These are phyloP conservation scores for Spinacia oleracea DNA, from an alignment of 179 eudicot genomes.

Conservation along the genomic window DNA sequence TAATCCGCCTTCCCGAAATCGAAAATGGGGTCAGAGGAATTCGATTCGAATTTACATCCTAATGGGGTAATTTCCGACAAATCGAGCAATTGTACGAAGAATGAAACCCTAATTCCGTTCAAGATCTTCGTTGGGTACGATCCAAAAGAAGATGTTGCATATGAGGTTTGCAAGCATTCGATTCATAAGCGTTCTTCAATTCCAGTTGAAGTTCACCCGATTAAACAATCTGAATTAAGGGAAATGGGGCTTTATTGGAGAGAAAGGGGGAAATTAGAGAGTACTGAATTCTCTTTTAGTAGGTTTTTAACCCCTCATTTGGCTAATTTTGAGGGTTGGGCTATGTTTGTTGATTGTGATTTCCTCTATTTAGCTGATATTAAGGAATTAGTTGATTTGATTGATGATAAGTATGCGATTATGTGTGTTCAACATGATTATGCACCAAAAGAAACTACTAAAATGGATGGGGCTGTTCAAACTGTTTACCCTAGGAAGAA, in stretches of 20 bases:
- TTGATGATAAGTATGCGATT: slow-evolving; percentile 75
- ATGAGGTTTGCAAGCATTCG: slow-evolving; percentile 76
- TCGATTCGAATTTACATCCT: slow-evolving; percentile 6
- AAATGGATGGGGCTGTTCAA: slow-evolving; percentile 96
- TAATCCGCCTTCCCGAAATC: background rate
- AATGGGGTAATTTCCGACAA: background rate
- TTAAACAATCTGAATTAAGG: slow-evolving; percentile 72
- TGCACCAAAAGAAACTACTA: slow-evolving; percentile 87
- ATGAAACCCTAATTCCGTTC: slow-evolving; percentile 46
- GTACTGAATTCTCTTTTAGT: slow-evolving; percentile 88
- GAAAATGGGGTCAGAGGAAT: slow-evolving; percentile 27
- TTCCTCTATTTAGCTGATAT: slow-evolving; percentile 75
- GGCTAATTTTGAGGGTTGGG: slow-evolving; percentile 85
- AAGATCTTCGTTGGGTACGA: slow-evolving; percentile 90
- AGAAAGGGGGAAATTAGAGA: slow-evolving; percentile 80
- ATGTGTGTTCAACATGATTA: slow-evolving; percentile 99
- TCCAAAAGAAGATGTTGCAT: slow-evolving; percentile 82
- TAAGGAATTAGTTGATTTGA: slow-evolving; percentile 56
- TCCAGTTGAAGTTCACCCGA: slow-evolving; percentile 67
- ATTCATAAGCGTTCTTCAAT: slow-evolving; percentile 64
- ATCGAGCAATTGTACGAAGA: slow-evolving; percentile 16
- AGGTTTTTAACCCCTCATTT: slow-evolving; percentile 77
- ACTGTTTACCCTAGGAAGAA: slow-evolving; percentile 95
- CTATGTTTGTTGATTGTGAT: slow-evolving; percentile 96
- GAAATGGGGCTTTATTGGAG: slow-evolving; percentile 65